These are phyloP conservation scores for Mycena amicta DNA, from an alignment of 768 basidiomycete species.

Conservation along the genomic window DNA sequence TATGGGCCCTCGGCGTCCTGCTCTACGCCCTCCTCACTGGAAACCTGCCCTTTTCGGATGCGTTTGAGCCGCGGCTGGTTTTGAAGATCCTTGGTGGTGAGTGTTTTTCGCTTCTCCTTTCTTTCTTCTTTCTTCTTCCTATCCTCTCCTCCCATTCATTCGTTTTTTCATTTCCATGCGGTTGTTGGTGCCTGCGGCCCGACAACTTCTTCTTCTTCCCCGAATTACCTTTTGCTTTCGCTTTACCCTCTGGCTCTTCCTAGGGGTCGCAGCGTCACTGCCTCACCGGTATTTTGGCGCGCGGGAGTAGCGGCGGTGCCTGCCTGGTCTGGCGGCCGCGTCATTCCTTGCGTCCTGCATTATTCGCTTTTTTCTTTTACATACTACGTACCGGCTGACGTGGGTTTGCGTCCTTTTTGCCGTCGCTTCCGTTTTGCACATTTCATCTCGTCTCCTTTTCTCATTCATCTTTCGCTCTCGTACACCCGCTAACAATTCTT, in stretches of 20 bases:
- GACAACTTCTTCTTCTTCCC: background rate
- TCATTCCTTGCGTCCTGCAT: too few species aligned
- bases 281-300: too few species aligned
- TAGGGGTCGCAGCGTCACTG: too few species aligned
- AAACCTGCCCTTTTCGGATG: slow-evolving; percentile 83
- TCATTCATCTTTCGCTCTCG: background rate
- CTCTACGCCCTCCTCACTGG: slow-evolving; percentile 86
- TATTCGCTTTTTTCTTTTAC: too few species aligned
- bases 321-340: too few species aligned
- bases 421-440: too few species aligned
- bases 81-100: slow-evolving; percentile 89
- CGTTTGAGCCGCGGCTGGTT: slow-evolving; percentile 88
- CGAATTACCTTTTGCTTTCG: background rate
- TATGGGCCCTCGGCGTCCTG: slow-evolving; percentile 94
- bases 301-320: too few species aligned
- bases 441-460: too few species aligned
- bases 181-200: background rate
- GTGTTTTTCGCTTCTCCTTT: slow-evolving; percentile 14
- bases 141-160: slow-evolving; percentile 3
- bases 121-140: background rate
- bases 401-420: too few species aligned
- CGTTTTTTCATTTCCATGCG: slow-evolving; percentile 17
- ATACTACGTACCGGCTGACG: too few species aligned
- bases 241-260: too few species aligned
- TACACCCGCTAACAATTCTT: too few species aligned